These are phyloP conservation scores for Firmiana major DNA, from an alignment of 345 rosid genomes.

Conservation along the genomic window DNA sequence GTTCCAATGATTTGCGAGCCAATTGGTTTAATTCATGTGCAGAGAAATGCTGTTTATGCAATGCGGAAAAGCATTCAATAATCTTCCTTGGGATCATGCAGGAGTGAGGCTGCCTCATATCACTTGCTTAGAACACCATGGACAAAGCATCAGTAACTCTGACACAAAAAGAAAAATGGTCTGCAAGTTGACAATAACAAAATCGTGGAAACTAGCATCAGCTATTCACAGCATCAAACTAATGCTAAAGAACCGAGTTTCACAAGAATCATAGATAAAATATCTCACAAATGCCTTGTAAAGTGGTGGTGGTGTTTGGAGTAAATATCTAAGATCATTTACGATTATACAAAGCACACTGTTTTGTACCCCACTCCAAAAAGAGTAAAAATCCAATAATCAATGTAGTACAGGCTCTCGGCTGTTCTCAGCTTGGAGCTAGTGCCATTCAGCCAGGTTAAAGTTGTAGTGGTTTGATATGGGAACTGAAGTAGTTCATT, in stretches of 20 bases:
- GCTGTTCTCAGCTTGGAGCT: not conserved
- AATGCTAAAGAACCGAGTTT: too few relatives aligned
- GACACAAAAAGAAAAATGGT: not conserved
- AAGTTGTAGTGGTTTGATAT: not conserved
- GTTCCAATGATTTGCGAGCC: too few relatives aligned
- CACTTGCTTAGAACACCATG: not conserved
- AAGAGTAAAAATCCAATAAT: too few relatives aligned
- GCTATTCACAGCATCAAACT: too few relatives aligned
- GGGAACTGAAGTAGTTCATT: not conserved
- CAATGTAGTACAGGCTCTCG: not conserved
- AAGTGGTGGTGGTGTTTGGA: too few relatives aligned
- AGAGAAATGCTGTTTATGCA: not conserved
- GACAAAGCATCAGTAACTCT: not conserved
- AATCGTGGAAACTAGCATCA: too few relatives aligned
- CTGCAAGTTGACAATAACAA: not conserved
- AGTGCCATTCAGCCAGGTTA: not conserved
- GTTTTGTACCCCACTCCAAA: too few relatives aligned
- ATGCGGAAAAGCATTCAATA: not conserved
- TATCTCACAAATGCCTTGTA: too few relatives aligned
- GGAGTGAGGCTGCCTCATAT: not conserved
- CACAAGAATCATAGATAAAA: too few relatives aligned
- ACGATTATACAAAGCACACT: too few relatives aligned
- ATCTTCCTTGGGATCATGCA: not conserved
- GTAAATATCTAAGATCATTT: too few relatives aligned
- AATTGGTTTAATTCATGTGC: too few relatives aligned